Evolutionary conservation across 441 rosid species (phyloP).

Genomic region (Aquilaria agallochum): DNA sequence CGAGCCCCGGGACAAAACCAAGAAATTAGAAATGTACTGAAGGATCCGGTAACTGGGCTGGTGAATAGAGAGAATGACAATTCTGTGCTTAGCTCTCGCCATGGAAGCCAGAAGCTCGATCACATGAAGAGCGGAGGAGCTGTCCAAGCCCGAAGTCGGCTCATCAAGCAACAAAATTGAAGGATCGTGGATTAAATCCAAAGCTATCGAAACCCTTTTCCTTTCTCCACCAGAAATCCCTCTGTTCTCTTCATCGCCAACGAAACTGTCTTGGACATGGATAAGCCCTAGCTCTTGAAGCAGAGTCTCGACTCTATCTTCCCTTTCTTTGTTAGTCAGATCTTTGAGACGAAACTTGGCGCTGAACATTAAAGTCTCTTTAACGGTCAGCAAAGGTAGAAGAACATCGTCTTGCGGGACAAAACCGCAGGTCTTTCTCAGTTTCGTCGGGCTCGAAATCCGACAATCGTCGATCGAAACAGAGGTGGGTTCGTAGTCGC

Average conservation of each 20-base stretch:
- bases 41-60: constrained; percentile 66
- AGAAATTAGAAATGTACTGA: constrained; percentile 46
- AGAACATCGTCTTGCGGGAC: constrained; percentile 66
- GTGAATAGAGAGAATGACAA: constrained; percentile 52
- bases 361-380: constrained; percentile 54
- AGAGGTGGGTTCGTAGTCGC: constrained; percentile 36
- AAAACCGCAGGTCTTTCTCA: constrained; percentile 54
- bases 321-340: constrained; percentile 27
- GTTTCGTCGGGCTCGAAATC: constrained; percentile 34
- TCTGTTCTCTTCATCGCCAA: constrained; percentile 65
- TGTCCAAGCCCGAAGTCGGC: constrained; percentile 70
- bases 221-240: constrained; percentile 68
- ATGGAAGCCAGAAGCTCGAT: constrained; percentile 53
- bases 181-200: constrained; percentile 65
- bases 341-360: constrained; percentile 57
- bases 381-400: constrained; percentile 57
- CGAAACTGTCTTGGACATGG: constrained; percentile 43
- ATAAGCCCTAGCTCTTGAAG: constrained; percentile 53
- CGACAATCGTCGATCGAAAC: constrained; percentile 28
- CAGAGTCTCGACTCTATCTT: constrained; percentile 47
- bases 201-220: constrained; percentile 62
- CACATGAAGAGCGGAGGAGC: constrained; percentile 63
- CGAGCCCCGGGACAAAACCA: constrained; percentile 49
- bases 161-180: constrained; percentile 59
- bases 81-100: constrained; percentile 49